Percentiles rank a stretch among this genome's conserved stretches.
Conservation (phyloP, 1,284 basidiomycete genomes). For the Pascua sp. region DNA sequence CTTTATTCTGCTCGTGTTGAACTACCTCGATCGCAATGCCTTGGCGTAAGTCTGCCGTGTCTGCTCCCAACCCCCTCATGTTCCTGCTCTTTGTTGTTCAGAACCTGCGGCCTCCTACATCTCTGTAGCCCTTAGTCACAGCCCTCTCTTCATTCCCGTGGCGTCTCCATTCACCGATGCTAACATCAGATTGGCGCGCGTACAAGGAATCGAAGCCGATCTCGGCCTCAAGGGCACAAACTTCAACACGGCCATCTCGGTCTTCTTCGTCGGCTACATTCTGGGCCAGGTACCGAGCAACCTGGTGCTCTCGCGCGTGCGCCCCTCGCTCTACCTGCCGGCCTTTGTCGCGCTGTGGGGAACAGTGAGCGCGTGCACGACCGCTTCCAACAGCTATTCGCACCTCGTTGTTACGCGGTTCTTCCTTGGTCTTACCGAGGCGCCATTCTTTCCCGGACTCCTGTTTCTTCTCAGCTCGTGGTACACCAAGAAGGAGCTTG, state of each 20-base stretch:
- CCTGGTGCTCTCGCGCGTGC: slow-evolving; percentile 22
- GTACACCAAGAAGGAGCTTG: slow-evolving; percentile 22
- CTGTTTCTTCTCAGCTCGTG: slow-evolving; percentile 23
- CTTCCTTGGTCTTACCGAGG: slow-evolving; percentile 33
- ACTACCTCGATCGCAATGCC: slow-evolving; percentile 44
- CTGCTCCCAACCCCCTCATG: slow-evolving; percentile 10
- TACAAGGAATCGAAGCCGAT: slow-evolving; percentile 23
- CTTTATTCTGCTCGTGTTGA: slow-evolving; percentile 36
- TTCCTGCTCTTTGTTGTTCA: no score
- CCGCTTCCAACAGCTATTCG: slow-evolving; percentile 9
- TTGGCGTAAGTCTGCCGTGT: slow-evolving; percentile 23
- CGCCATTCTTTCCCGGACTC: slow-evolving; percentile 33
- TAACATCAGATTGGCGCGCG: slow-evolving; percentile 11
- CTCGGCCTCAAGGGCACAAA: slow-evolving; percentile 30
- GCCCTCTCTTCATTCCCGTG: no score
- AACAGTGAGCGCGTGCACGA: slow-evolving; percentile 8
- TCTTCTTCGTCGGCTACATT: slow-evolving; percentile 46
- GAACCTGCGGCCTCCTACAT: neutral
- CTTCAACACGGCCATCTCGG: slow-evolving; percentile 39
- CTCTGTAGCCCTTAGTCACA: neutral
- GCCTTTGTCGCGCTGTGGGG: slow-evolving; percentile 18
- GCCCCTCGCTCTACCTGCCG: slow-evolving; percentile 14
- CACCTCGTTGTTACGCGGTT: slow-evolving; percentile 23
- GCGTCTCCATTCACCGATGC: no score
- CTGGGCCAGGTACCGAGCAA: slow-evolving; percentile 33